Evolutionary conservation across 2,329 filamentous ascomycete genomes (phyloP).

Genomic region (Aspergillus brasiliensis): DNA sequence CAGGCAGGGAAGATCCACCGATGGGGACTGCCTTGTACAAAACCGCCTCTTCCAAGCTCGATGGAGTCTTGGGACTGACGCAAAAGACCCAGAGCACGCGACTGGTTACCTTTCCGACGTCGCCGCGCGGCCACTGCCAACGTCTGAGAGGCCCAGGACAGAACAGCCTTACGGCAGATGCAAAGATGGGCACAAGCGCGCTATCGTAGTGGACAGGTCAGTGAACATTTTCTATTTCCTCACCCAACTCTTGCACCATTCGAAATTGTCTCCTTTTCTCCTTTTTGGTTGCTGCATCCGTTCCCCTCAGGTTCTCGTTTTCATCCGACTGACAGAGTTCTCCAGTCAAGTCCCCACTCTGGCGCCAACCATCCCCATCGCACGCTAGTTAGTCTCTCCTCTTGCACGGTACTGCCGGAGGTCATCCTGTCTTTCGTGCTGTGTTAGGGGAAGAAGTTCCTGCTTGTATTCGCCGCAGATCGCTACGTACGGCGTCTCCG

Average conservation of each 20-base stretch:
- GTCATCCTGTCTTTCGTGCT: conserved; percentile 2
- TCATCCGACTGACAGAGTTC: neutral
- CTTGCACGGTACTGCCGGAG: conserved; percentile 12
- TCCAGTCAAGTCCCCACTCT: conserved; percentile 7
- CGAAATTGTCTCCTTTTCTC: neutral
- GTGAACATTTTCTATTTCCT: neutral
- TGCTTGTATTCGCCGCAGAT: conserved; percentile 1
- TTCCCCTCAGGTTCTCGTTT: neutral
- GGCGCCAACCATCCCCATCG: neutral
- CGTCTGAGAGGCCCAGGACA: neutral
- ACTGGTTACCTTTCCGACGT: conserved; percentile 17
- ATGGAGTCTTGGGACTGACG: conserved; percentile 5
- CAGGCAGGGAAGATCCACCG: neutral
- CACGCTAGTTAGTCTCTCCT: conserved; percentile 7
- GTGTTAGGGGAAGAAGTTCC: conserved; percentile 11
- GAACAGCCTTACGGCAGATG: conserved; percentile 16
- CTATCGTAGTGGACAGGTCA: neutral
- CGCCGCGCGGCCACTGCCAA: conserved; percentile 15
- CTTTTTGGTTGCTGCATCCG: neutral
- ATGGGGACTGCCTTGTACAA: neutral
- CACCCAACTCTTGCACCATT: neutral
- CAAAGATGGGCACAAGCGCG: neutral
- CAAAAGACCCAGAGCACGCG: conserved; percentile 15
- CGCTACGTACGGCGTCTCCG: neutral
- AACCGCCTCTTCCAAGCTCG: neutral